These are phyloP conservation scores for Grammothele lineata DNA, from an alignment of 768 basidiomycete species.

Conservation along the genomic window DNA sequence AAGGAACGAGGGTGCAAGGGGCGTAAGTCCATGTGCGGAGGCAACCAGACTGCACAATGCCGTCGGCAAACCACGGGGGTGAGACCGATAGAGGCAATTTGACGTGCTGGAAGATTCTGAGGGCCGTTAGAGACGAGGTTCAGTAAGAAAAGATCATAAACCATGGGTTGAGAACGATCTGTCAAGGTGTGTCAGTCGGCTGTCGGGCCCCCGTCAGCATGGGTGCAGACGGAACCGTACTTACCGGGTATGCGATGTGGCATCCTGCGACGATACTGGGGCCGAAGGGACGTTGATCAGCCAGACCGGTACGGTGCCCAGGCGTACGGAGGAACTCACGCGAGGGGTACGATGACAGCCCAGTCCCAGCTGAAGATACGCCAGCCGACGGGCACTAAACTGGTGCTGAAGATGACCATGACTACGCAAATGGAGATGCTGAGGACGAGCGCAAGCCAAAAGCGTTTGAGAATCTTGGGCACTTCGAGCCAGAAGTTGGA, in stretches of 20 bases:
- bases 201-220: background rate
- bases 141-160: conserved; percentile 77
- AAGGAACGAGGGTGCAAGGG: too few relatives aligned
- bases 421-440: conserved; percentile 45
- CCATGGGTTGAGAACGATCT: conserved; percentile 67
- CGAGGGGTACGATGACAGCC: conserved; percentile 75
- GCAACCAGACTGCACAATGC: too few relatives aligned
- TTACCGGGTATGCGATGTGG: conserved; percentile 73
- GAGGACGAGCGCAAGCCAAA: conserved; percentile 60
- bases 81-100: too few relatives aligned
- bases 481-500: conserved; percentile 92
- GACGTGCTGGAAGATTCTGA: too few relatives aligned
- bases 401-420: conserved; percentile 54
- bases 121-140: too few relatives aligned
- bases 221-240: conserved; percentile 29
- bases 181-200: background rate
- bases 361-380: conserved; percentile 57
- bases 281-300: background rate
- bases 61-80: too few relatives aligned
- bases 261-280: conserved; percentile 55
- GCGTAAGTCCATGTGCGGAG: too few relatives aligned
- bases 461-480: conserved; percentile 77
- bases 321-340: conserved; percentile 36
- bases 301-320: too few relatives aligned
- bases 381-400: conserved; percentile 60